Evolutionary conservation across 495 filamentous ascomycete species (phyloP).

Genomic region (Oleoguttula mirabilis): DNA sequence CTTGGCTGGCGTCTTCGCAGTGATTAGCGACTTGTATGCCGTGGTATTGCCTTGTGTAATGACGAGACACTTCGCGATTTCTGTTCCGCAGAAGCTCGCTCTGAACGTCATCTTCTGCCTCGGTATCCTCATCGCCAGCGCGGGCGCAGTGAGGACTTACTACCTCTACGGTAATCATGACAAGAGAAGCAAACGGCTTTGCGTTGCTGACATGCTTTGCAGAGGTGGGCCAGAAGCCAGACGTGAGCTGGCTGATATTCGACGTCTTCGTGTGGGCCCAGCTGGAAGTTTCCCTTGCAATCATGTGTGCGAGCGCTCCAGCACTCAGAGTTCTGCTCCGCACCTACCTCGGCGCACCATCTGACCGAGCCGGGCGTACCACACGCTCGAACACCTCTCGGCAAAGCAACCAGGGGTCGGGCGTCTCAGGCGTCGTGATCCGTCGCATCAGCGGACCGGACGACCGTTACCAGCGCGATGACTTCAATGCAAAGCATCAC

Average conservation of each 20-base stretch:
- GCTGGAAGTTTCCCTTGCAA: conserved; percentile 12
- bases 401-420: neutral
- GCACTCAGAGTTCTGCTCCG: conserved; percentile 12
- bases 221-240: conserved; percentile 7
- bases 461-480: no score
- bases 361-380: neutral
- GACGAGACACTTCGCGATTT: conserved; percentile 19
- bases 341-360: neutral
- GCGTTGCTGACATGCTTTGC: no score
- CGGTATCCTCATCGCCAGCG: conserved; percentile 13
- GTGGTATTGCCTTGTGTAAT: conserved; percentile 22
- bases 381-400: neutral
- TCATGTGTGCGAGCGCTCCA: conserved; percentile 12
- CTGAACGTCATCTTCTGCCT: conserved; percentile 17
- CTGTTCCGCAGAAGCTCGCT: conserved; percentile 18
- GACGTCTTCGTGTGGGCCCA: conserved; percentile 10
- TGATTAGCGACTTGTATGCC: conserved; percentile 15
- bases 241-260: conserved; percentile 12
- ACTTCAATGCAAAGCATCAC: neutral
- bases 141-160: conserved; percentile 13
- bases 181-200: no score
- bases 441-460: no score
- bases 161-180: conserved; percentile 15
- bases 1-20: conserved; percentile 17
- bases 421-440: no score